Conservation (phyloP, 2,329 filamentous ascomycete genomes). For the Bretziella fagacearum region DNA sequence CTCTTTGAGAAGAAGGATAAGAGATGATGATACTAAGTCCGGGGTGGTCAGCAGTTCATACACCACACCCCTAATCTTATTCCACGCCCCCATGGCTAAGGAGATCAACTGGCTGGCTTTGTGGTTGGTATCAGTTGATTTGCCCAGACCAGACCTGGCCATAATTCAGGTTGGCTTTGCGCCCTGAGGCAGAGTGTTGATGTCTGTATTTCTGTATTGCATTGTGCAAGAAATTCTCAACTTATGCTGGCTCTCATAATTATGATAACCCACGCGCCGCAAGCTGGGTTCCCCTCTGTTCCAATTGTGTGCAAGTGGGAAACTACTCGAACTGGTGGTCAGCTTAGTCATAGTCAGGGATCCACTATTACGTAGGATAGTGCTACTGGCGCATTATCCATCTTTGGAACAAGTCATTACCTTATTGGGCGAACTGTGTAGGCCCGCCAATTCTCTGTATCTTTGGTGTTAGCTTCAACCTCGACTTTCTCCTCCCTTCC, state of each 20-base stretch:
- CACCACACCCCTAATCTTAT: neutral
- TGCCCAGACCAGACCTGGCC: no score
- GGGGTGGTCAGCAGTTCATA: neutral
- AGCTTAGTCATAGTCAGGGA: no score
- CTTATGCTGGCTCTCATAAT: neutral
- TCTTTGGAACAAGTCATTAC: neutral
- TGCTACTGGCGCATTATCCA: neutral
- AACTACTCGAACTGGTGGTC: no score
- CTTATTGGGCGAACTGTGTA: neutral
- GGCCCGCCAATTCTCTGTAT: no score
- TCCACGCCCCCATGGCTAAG: neutral
- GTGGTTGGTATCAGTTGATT: neutral
- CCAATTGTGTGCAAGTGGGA: no score
- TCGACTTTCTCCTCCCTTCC: neutral
- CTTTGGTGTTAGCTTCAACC: neutral
- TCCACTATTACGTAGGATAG: constrained; percentile 7
- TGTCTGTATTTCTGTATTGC: no score
- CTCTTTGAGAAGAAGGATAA: neutral
- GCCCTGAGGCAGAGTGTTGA: no score
- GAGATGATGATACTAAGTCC: neutral
- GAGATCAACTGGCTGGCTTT: neutral
- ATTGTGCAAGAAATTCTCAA: no score
- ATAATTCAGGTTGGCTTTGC: no score
- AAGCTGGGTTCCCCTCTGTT: no score
- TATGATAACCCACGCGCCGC: no score